phyloP scores from a whole-genome alignment of 805 yeast species.

The Barnettozyma californica region DNA sequence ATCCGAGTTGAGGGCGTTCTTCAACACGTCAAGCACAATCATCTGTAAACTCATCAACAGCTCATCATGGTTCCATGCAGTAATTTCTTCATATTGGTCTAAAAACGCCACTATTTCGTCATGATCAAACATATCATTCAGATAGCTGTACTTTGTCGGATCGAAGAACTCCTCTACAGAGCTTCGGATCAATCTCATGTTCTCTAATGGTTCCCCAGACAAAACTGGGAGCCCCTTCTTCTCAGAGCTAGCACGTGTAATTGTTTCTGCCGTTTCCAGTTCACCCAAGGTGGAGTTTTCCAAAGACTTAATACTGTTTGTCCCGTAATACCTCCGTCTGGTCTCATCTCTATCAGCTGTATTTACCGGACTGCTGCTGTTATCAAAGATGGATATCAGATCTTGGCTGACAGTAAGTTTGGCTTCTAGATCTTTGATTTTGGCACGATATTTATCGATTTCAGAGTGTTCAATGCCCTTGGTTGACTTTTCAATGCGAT shows the following conservation, averaged over 20 bases:
- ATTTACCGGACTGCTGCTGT: conserved; percentile 10
- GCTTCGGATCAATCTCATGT: conserved; percentile 7
- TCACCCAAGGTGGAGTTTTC: conserved; percentile 10
- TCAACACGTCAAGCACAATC: conserved; percentile 18
- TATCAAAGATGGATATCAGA: conserved; percentile 23
- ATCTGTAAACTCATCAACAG: conserved; percentile 16
- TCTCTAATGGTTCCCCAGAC: conserved; percentile 1
- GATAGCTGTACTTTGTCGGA: conserved; percentile 7
- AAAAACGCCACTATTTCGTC: conserved; percentile 10
- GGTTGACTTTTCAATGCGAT: conserved; percentile 4
- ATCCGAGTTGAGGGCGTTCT: conserved; percentile 8
- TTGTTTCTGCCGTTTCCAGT: background rate
- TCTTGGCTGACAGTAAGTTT: conserved; percentile 17
- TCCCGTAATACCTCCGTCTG: conserved; percentile 10
- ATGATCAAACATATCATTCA: conserved; percentile 16
- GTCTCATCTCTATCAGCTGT: background rate
- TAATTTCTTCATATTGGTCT: conserved; percentile 6
- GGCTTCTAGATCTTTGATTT: conserved; percentile 18
- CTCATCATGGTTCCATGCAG: conserved; percentile 16
- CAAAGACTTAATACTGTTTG: conserved; percentile 10
- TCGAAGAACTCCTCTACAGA: conserved; percentile 17
- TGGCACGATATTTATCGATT: conserved; percentile 2
- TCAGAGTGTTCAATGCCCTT: background rate
- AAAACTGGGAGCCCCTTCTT: background rate
- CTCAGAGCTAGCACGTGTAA: background rate